phyloP scores from a whole-genome alignment of 768 basidiomycete species.

The Amanita rimosa region DNA sequence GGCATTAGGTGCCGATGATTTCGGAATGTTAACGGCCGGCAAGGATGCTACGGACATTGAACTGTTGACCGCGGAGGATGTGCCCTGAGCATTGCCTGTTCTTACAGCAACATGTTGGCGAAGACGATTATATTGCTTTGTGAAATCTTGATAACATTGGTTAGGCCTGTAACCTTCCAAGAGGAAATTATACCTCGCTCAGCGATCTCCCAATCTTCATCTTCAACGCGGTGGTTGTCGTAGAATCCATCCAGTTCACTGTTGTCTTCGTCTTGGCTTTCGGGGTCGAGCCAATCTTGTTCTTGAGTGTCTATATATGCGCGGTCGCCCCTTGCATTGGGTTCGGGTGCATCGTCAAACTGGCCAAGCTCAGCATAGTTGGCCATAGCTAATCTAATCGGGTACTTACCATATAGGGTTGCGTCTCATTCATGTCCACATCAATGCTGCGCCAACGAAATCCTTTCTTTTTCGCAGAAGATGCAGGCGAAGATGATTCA shows the following conservation, averaged over 20 bases:
- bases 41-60: conserved; percentile 44
- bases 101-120: conserved; percentile 84
- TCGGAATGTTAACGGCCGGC: conserved; percentile 65
- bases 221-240: conserved; percentile 57
- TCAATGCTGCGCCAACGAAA: conserved; percentile 31
- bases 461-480: conserved; percentile 27
- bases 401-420: neutral
- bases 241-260: conserved; percentile 37
- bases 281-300: conserved; percentile 19
- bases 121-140: conserved; percentile 95
- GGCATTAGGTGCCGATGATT: conserved; percentile 13
- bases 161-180: neutral
- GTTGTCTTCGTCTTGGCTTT: conserved; percentile 26
- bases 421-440: conserved; percentile 14
- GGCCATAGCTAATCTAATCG: conserved; percentile 15
- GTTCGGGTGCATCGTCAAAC: conserved; percentile 49
- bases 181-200: conserved; percentile 53
- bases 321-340: conserved; percentile 18
- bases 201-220: conserved; percentile 83
- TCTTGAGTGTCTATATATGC: conserved; percentile 36
- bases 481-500: conserved; percentile 13
- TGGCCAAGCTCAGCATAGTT: conserved; percentile 30
- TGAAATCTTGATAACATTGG: conserved; percentile 62
- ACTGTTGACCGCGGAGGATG: conserved; percentile 38
- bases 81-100: conserved; percentile 55